phyloP scores from a whole-genome alignment of 2,329 filamentous ascomycete species.

The Talaromyces sp. region DNA sequence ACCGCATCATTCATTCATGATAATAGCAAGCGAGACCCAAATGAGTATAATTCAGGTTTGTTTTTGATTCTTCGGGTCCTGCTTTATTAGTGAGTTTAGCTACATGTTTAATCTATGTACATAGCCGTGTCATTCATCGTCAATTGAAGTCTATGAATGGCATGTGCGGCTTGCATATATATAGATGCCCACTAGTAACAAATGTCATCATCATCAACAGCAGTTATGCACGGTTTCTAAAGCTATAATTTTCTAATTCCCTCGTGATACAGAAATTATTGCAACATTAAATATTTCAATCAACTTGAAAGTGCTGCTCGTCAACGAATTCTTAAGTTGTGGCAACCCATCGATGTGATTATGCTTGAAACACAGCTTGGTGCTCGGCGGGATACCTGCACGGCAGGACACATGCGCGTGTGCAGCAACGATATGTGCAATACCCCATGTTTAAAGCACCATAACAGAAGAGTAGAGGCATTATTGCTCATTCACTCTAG shows the following conservation, averaged over 20 bases:
- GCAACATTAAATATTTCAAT: background rate
- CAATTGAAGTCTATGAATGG: too few species aligned
- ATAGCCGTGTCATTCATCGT: too few species aligned
- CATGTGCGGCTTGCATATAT: too few species aligned
- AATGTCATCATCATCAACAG: too few species aligned
- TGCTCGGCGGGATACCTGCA: background rate
- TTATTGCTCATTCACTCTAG: background rate
- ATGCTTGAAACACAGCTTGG: background rate
- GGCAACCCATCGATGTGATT: background rate
- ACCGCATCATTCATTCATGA: background rate
- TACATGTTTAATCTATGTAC: background rate
- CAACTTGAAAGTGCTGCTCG: background rate
- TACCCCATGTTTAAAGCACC: background rate
- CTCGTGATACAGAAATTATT: background rate
- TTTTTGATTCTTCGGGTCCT: background rate
- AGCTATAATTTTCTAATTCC: background rate
- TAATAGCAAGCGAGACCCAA: background rate
- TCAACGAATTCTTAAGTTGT: background rate
- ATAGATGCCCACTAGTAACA: too few species aligned
- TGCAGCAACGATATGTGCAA: background rate
- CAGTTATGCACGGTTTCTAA: background rate
- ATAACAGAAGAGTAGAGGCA: background rate
- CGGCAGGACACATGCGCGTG: background rate
- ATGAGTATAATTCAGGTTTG: background rate
- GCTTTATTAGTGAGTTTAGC: background rate